Percentiles rank a stretch among this genome's conserved stretches.
phyloP scores from a whole-genome alignment of 2,329 filamentous ascomycete genomes.

The Aureobasidium sp. region DNA sequence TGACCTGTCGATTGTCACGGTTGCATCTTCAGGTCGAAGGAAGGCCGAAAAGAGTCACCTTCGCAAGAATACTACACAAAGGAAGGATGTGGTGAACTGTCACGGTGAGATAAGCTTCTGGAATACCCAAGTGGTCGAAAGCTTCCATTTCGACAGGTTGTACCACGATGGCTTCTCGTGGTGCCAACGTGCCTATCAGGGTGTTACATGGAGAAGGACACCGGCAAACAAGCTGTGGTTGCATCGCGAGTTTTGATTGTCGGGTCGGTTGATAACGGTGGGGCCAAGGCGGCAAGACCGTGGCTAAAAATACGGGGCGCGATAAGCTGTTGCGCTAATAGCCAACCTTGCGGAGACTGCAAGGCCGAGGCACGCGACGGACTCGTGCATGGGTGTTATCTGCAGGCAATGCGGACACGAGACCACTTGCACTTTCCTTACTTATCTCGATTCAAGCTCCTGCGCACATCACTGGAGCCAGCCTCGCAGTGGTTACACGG shows the following conservation, averaged over 20 bases:
- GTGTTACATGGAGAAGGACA: constrained; percentile 3
- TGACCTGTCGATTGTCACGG: not conserved
- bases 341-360: not conserved
- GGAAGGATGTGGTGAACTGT: not conserved
- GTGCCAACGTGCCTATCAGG: not conserved
- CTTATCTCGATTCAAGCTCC: constrained; percentile 4
- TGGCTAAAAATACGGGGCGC: not conserved
- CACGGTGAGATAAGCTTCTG: constrained; percentile 1
- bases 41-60: not conserved
- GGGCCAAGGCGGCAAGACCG: not conserved
- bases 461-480: not conserved
- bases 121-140: not conserved
- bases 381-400: constrained; percentile 1
- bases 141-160: not conserved
- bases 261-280: constrained; percentile 2
- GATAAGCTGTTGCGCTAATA: constrained; percentile 3
- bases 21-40: not conserved
- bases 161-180: not conserved
- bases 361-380: not conserved
- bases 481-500: constrained; percentile 8
- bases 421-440: constrained; percentile 2
- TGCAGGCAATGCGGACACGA: constrained; percentile 10
- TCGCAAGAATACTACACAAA: not conserved
- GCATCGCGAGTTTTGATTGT: constrained; percentile 6
- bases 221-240: not conserved